A percentile compares a stretch with the other conserved stretches of the same genome.
These are phyloP conservation scores for Corylus americana DNA, from an alignment of 306 rosid species.

Conservation along the genomic window DNA sequence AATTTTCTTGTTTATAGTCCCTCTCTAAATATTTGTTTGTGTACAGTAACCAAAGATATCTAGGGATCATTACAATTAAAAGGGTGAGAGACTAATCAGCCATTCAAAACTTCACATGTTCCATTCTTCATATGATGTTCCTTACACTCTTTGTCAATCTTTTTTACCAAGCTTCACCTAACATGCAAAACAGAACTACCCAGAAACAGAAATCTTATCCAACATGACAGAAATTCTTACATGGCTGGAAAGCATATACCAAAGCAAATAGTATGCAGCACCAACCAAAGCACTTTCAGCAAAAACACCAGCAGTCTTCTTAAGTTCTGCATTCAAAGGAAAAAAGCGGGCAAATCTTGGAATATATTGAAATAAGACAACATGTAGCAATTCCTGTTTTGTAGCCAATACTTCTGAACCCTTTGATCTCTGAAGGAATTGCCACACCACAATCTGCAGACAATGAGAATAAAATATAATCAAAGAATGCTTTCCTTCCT, in stretches of 20 bases:
- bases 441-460: conserved; percentile 67
- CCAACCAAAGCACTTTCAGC: conserved; percentile 85
- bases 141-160: neutral
- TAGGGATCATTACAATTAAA: neutral
- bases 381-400: conserved; percentile 57
- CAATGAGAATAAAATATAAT: conserved; percentile 5
- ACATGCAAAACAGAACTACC: conserved; percentile 5
- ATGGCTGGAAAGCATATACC: conserved; percentile 87
- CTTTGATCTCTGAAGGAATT: conserved; percentile 44
- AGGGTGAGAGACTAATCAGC: neutral
- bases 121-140: neutral
- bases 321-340: conserved; percentile 80
- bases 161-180: too few species aligned
- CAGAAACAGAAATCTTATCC: conserved; percentile 6
- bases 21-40: neutral
- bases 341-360: conserved; percentile 75
- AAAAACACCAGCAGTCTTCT: conserved; percentile 83
- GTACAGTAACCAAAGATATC: neutral
- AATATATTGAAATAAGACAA: conserved; percentile 65
- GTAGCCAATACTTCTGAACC: conserved; percentile 63
- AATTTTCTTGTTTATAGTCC: too few species aligned
- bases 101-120: neutral
- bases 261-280: conserved; percentile 80
- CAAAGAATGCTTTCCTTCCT: neutral
- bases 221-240: conserved; percentile 45